Conservation (phyloP, 257 asterid genomes). For the Scutellaria galericulata region DNA sequence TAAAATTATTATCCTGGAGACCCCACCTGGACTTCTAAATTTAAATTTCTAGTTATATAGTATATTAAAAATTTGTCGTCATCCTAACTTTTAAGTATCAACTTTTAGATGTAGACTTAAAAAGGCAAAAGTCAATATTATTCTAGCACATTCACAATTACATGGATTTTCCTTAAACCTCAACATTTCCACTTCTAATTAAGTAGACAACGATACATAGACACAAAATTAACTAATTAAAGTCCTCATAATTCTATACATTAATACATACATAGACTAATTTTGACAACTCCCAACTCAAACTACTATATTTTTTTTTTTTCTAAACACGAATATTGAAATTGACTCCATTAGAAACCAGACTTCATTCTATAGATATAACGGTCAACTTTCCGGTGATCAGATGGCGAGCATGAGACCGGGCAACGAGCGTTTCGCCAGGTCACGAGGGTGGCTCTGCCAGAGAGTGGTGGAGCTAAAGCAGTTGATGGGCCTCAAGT, state of each 20-base stretch:
- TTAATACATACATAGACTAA: background rate
- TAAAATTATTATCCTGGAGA: background rate
- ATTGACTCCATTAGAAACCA: too few relatives aligned
- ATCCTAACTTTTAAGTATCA: background rate
- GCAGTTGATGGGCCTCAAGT: constrained; percentile 52
- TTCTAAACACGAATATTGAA: too few relatives aligned
- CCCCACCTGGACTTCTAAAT: background rate
- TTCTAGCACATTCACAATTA: background rate
- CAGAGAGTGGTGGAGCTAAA: constrained; percentile 58
- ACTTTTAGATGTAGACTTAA: background rate
- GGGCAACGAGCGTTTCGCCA: constrained; percentile 68
- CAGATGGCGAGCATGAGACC: constrained; percentile 81
- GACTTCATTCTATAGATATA: too few relatives aligned
- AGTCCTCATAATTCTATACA: background rate
- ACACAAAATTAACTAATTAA: background rate
- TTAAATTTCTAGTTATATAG: background rate
- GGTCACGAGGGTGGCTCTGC: constrained; percentile 94
- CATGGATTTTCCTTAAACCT: constrained; percentile 8
- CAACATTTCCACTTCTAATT: background rate
- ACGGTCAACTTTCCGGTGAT: background rate
- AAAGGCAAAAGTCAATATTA: constrained; percentile 1
- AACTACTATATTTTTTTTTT: too few relatives aligned
- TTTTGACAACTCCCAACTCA: too few relatives aligned
- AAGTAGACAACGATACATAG: background rate
- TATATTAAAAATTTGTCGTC: constrained; percentile 16